Conservation (phyloP, 108 stramenopile species). For the Cylindrotheca fusiformis region DNA sequence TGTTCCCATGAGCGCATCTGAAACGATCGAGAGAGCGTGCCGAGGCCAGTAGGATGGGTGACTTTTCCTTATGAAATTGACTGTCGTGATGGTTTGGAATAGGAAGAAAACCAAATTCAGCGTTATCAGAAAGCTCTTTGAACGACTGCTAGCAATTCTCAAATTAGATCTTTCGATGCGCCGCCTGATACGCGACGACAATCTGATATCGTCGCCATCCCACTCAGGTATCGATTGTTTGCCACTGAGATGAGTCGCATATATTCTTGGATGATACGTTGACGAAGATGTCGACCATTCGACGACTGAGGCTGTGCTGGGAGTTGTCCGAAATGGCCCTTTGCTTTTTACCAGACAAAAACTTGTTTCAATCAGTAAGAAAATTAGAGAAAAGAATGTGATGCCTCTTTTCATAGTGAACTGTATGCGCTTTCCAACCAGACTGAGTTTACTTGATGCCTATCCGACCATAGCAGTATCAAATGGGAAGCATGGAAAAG, state of each 20-base stretch:
- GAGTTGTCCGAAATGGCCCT: too few relatives aligned
- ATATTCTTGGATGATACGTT: too few relatives aligned
- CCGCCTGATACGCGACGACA: conserved; percentile 17
- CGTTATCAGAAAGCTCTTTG: conserved; percentile 23
- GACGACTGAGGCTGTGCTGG: too few relatives aligned
- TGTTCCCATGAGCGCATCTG: conserved; percentile 32
- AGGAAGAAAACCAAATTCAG: conserved; percentile 45
- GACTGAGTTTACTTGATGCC: too few relatives aligned
- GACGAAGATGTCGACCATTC: too few relatives aligned
- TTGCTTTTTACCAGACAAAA: too few relatives aligned
- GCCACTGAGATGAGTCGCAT: not conserved
- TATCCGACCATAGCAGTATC: too few relatives aligned
- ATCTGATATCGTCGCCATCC: conserved; percentile 48
- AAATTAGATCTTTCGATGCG: conserved; percentile 4
- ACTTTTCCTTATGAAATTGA: conserved; percentile 36
- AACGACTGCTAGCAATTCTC: not conserved
- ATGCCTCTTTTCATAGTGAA: too few relatives aligned
- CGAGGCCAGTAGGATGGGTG: conserved; percentile 56
- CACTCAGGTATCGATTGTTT: conserved; percentile 10
- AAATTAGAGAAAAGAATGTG: too few relatives aligned
- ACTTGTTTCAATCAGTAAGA: too few relatives aligned
- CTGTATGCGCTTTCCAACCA: too few relatives aligned
- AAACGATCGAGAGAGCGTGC: conserved; percentile 26
- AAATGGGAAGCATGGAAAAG: too few relatives aligned
- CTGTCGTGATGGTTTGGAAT: conserved; percentile 62